These are phyloP conservation scores for Eucalyptus erythrocorys DNA, from an alignment of 345 rosid genomes.

Conservation along the genomic window DNA sequence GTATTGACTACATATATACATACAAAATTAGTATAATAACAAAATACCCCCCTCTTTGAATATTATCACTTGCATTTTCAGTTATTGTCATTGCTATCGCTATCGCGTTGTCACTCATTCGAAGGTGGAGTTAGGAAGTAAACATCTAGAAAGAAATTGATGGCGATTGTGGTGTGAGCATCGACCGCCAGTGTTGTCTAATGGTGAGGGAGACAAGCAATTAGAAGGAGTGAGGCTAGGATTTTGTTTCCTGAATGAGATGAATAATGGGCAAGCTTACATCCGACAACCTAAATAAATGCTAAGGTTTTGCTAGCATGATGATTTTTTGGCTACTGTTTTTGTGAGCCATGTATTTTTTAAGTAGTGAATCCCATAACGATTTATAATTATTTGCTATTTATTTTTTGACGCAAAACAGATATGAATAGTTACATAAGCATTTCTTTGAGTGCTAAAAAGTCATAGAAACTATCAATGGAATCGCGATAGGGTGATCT, in stretches of 20 bases:
- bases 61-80: neutral
- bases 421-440: no score
- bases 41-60: neutral
- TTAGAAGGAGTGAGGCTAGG: neutral
- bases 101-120: neutral
- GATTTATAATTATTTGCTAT: no score
- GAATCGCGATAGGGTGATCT: neutral
- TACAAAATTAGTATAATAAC: neutral
- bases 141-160: neutral
- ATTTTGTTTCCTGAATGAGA: neutral
- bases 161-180: no score
- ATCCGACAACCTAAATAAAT: neutral
- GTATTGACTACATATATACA: neutral
- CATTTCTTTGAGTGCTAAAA: neutral
- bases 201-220: neutral
- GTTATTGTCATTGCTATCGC: fast-evolving
- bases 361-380: no score
- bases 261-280: neutral
- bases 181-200: neutral
- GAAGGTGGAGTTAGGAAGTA: neutral
- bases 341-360: no score
- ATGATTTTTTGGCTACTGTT: no score
- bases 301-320: no score
- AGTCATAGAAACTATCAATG: neutral
- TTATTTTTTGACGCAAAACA: no score